Percentiles rank a stretch among this genome's conserved stretches.
Conservation (phyloP, 352 stramenopile genomes). For the Albugo candida region DNA sequence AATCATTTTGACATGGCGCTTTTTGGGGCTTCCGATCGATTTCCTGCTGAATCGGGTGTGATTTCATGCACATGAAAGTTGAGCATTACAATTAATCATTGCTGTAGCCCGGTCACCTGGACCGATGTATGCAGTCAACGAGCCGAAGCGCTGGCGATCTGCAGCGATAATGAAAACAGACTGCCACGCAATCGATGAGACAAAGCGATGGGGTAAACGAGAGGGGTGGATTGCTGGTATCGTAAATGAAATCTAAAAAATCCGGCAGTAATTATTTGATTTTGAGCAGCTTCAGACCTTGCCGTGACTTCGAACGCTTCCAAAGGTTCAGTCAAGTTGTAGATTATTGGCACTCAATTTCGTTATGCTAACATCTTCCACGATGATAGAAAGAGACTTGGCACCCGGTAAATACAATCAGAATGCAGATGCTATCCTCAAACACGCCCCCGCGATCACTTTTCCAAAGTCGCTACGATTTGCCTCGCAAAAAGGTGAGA, state of each 20-base stretch:
- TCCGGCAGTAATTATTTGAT: constrained; percentile 5
- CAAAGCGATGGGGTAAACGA: constrained; percentile 43
- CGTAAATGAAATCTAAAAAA: background rate
- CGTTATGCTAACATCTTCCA: background rate
- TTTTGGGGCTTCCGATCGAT: constrained; percentile 58
- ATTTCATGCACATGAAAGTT: background rate
- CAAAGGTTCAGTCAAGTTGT: constrained; percentile 19
- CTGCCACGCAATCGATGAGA: constrained; percentile 40
- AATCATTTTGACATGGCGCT: constrained; percentile 16
- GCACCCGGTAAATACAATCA: constrained; percentile 52
- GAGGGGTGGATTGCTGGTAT: constrained; percentile 63
- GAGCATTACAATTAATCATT: background rate
- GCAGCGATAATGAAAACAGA: constrained; percentile 58
- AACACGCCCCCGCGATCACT: constrained; percentile 37
- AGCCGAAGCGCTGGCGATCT: constrained; percentile 30
- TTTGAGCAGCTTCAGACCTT: constrained; percentile 15
- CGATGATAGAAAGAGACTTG: constrained; percentile 22
- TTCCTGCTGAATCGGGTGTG: constrained; percentile 40
- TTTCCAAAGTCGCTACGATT: constrained; percentile 67
- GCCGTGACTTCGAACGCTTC: constrained; percentile 30
- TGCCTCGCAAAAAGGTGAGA: constrained; percentile 55
- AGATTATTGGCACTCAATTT: background rate
- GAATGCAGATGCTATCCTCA: constrained; percentile 40
- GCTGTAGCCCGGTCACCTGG: constrained; percentile 33
- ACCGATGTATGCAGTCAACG: constrained; percentile 39